Evolutionary conservation across 1,284 basidiomycete genomes (phyloP), one percentile per base, ranked within the genome.

Genomic region (Sanghuangporus sanghuang): DNA sequence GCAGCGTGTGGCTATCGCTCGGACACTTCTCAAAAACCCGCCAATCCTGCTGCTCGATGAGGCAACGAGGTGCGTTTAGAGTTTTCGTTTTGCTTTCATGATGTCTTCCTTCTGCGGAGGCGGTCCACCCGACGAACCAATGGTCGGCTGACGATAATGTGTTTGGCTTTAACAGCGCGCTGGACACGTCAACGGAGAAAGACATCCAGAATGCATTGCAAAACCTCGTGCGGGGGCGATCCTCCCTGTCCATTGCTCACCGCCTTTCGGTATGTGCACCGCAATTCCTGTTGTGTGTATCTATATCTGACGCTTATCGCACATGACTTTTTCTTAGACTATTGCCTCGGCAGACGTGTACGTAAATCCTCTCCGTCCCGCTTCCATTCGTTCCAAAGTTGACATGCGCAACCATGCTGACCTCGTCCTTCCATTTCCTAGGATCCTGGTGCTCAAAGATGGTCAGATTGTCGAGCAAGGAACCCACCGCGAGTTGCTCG

Each of bases 21-120:
- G 93, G 57, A 94, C 93, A 2, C 79, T 96, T 56, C 76, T 93
- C 62, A 96, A 96, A 76, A 87, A 90, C 71, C 91, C 95, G 16
- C 90, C 92, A 6, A 86, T 95, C 62, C 74, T 96, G 48, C 78
- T 95, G 14, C 73, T 95, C 57, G 94, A 95, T 73, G 92, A 93
- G 75, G 90, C 90, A 12, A 92, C 89, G 12, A 85, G 87, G 85
- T 84, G 67, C 49, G 73, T 53, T 67, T 56, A 46, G 54, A 50
- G 72, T 67, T 67, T n/a, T 52, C 46, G 50, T 18, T 46, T 3
- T 2, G 16, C 3, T 11, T 46, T 32, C 27, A 18, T n/a, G 14
- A 21, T 18, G 23, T 38, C 21, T 36, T 11, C 59, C 36, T 61
- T 40, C 21, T 21, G 32, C 42, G 52, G 32, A n/a, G 21, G 57